Conservation (phyloP, 108 stramenopile species). For the Parietichytrium sp. region DNA sequence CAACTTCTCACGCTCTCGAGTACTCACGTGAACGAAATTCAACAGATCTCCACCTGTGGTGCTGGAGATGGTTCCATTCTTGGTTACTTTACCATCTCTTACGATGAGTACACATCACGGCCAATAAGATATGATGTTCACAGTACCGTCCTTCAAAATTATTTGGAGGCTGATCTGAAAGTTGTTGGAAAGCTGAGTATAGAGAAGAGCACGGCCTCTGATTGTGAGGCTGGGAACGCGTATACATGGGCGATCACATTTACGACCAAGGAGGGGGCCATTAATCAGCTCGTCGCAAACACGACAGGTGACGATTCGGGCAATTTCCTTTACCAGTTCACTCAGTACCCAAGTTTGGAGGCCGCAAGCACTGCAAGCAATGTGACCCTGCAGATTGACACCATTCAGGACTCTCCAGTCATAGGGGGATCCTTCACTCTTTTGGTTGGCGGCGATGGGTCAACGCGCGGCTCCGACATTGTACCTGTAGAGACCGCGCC, state of each 20-base stretch:
- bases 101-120: not conserved
- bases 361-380: not conserved
- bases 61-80: not conserved
- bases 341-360: not conserved
- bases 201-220: not conserved
- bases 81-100: constrained; percentile 7
- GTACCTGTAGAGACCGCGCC: not conserved
- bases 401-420: not conserved
- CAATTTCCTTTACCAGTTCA: not conserved
- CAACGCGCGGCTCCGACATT: not conserved
- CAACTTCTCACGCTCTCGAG: not conserved
- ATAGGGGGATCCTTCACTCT: not conserved
- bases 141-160: not conserved
- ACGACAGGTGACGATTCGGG: not conserved
- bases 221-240: not conserved
- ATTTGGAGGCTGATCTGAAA: constrained; percentile 8
- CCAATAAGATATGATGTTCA: constrained; percentile 24
- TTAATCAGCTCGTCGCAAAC: not conserved
- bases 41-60: not conserved
- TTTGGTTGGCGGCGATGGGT: constrained; percentile 4
- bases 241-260: constrained; percentile 1
- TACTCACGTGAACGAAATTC: not conserved
- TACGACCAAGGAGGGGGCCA: not conserved
- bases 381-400: not conserved
- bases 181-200: not conserved